These are phyloP conservation scores for Lepraria neglecta DNA, from an alignment of 495 filamentous ascomycete genomes.

Conservation along the genomic window DNA sequence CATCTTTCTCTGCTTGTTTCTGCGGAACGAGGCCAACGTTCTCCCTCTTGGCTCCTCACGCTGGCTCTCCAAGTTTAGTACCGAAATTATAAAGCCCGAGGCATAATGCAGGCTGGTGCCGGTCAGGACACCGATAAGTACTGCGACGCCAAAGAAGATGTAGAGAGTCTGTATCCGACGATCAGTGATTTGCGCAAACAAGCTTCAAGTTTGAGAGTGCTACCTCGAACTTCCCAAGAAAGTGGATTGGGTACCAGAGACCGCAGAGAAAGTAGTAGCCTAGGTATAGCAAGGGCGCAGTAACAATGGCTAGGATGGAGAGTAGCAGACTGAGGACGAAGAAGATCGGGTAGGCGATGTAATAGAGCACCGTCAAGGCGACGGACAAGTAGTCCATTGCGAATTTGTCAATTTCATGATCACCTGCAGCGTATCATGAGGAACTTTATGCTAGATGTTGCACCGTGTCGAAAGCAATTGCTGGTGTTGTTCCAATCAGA, in stretches of 20 bases:
- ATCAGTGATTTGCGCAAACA: constrained; percentile 30
- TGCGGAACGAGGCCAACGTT: constrained; percentile 20
- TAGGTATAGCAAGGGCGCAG: constrained; percentile 44
- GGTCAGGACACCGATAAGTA: constrained; percentile 49
- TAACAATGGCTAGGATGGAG: constrained; percentile 32
- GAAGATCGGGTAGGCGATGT: constrained; percentile 36
- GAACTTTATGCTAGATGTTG: neutral
- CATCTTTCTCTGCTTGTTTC: constrained; percentile 13
- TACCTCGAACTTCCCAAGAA: constrained; percentile 62
- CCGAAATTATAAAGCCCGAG: constrained; percentile 15
- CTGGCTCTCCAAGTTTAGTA: constrained; percentile 14
- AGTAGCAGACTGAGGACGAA: constrained; percentile 27
- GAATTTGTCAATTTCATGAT: constrained; percentile 9
- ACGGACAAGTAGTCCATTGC: constrained; percentile 31
- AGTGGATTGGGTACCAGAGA: constrained; percentile 36
- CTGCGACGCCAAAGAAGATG: constrained; percentile 56
- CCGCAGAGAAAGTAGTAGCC: constrained; percentile 34
- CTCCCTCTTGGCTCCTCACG: constrained; percentile 11
- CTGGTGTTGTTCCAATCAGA: too few species aligned
- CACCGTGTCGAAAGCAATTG: too few species aligned
- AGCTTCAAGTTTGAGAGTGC: constrained; percentile 17
- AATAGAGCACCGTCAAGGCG: constrained; percentile 31
- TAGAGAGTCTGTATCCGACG: constrained; percentile 49
- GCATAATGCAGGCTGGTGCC: constrained; percentile 46
- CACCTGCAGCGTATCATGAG: constrained; percentile 20